Evolutionary conservation across 805 yeast genomes (phyloP).

Genomic region (Metschnikowia amazonensis): DNA sequence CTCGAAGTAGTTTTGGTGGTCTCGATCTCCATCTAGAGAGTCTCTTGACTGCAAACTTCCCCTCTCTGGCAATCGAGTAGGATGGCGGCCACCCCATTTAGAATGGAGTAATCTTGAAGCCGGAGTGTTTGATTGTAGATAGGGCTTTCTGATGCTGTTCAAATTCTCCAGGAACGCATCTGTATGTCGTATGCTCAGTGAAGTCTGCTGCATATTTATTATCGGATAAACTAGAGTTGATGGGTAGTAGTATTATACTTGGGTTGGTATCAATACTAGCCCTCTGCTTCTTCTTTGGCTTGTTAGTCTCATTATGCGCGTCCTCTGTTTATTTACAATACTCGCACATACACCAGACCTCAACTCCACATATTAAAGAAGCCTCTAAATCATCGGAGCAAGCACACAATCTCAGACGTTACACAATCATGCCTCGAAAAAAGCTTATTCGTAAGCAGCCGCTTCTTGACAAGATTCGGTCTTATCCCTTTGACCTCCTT

Average conservation of each 20-base stretch:
- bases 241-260: not conserved
- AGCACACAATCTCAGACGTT: not conserved
- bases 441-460: conserved; percentile 27
- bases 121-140: not conserved
- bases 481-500: conserved; percentile 37
- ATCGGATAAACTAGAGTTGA: too few species aligned
- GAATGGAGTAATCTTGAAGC: not conserved
- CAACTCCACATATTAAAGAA: not conserved
- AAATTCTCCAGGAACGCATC: not conserved
- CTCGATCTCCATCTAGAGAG: not conserved
- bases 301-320: not conserved
- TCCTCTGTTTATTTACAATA: not conserved
- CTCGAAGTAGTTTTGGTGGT: conserved; percentile 15
- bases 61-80: not conserved
- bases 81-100: conserved; percentile 4
- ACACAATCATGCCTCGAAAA: conserved; percentile 11
- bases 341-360: not conserved
- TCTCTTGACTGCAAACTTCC: not conserved
- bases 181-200: not conserved
- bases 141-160: not conserved
- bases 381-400: not conserved
- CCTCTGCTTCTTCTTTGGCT: not conserved
- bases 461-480: conserved; percentile 26
- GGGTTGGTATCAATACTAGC: not conserved
- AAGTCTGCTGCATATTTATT: not conserved